phyloP scores from a whole-genome alignment of 805 yeast genomes.

The Starmera caribaea region DNA sequence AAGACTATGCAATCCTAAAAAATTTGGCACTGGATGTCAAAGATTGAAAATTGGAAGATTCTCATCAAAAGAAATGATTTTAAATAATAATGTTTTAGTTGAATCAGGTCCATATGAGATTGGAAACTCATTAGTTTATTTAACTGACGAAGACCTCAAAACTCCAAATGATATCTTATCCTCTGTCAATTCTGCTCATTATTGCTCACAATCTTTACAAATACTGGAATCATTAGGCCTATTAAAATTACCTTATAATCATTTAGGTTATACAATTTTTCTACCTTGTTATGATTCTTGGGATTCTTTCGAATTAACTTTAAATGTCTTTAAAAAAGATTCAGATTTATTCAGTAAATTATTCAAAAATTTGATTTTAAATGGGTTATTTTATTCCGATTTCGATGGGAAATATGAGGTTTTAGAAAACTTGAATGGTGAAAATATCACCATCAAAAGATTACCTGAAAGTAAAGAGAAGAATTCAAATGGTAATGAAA shows the following conservation, averaged over 20 bases:
- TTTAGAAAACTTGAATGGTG: constrained; percentile 23
- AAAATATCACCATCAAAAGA: constrained; percentile 11
- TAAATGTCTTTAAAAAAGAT: constrained; percentile 48
- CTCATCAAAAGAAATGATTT: constrained; percentile 20
- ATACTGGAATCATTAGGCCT: constrained; percentile 45
- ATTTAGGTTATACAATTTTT: constrained; percentile 62
- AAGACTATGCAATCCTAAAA: constrained; percentile 42
- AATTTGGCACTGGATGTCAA: constrained; percentile 59
- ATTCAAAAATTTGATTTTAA: constrained; percentile 49
- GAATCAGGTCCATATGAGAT: constrained; percentile 34
- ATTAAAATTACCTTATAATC: constrained; percentile 41
- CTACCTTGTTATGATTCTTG: constrained; percentile 74
- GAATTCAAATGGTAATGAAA: constrained; percentile 7
- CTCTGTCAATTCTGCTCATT: constrained; percentile 52
- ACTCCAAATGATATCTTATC: constrained; percentile 57
- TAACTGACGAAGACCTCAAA: constrained; percentile 48
- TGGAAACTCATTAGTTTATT: constrained; percentile 60
- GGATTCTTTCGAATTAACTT: constrained; percentile 50
- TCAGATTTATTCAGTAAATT: constrained; percentile 39
- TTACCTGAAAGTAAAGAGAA: neutral
- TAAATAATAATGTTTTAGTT: constrained; percentile 52
- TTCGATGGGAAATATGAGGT: constrained; percentile 23
- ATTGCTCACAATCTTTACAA: constrained; percentile 56
- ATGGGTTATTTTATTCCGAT: constrained; percentile 62
- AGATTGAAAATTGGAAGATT: constrained; percentile 36